A percentile compares a stretch with the other conserved stretches of the same genome.
Evolutionary conservation across 2,329 filamentous ascomycete genomes (phyloP).

Genomic region (Epichloe amarillans): DNA sequence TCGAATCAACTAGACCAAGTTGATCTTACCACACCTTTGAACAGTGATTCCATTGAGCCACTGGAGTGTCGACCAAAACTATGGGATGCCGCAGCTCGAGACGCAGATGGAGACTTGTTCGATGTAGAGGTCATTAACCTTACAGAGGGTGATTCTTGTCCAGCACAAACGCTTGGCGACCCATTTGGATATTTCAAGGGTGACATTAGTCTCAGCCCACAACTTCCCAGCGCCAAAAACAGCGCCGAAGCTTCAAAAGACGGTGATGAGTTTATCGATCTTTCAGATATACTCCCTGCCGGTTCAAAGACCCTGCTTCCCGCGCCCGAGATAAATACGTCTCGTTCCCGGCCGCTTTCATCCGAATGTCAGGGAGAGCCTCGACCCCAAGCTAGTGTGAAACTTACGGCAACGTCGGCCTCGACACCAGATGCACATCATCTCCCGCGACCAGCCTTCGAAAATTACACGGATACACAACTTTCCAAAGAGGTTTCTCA

Average conservation of each 20-base stretch:
- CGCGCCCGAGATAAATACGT: background rate
- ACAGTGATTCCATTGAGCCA: conserved; percentile 24
- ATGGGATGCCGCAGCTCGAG: conserved; percentile 60
- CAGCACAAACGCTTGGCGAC: conserved; percentile 14
- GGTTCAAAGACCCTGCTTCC: background rate
- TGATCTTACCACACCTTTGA: conserved; percentile 25
- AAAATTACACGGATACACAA: conserved; percentile 47
- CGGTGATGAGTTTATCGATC: conserved; percentile 11
- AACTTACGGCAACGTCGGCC: background rate
- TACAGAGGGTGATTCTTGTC: conserved; percentile 26
- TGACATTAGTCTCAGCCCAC: conserved; percentile 2
- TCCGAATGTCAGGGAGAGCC: background rate
- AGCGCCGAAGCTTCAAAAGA: background rate
- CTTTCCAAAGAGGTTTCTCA: conserved; percentile 46
- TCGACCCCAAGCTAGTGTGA: background rate
- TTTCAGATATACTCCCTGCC: conserved; percentile 14
- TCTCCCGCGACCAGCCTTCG: conserved; percentile 38
- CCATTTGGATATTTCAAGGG: conserved; percentile 25
- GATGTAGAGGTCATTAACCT: conserved; percentile 50
- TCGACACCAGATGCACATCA: background rate
- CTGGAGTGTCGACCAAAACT: conserved; percentile 29
- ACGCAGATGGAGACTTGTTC: conserved; percentile 49
- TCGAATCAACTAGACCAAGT: conserved; percentile 36
- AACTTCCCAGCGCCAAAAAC: background rate
- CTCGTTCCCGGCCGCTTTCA: background rate